Evolutionary conservation across 2,329 filamentous ascomycete genomes (phyloP).

Genomic region (Phyllosticta citribraziliensis): DNA sequence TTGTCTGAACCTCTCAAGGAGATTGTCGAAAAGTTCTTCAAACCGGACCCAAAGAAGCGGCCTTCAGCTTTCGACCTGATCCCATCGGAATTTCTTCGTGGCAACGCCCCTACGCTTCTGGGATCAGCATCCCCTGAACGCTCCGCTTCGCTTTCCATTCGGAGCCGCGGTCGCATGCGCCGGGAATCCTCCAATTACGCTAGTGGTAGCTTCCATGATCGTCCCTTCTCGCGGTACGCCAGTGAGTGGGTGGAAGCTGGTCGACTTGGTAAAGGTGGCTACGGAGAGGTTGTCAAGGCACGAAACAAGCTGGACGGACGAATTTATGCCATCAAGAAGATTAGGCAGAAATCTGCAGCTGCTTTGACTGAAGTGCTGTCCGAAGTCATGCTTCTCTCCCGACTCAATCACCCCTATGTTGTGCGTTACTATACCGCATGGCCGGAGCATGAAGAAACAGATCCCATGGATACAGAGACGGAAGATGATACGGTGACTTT

Average conservation of each 20-base stretch:
- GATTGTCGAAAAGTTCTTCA: conserved; percentile 75
- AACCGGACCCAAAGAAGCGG: conserved; percentile 70
- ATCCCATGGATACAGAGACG: conserved; percentile 15
- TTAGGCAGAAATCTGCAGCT: conserved; percentile 68
- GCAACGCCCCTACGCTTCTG: conserved; percentile 35
- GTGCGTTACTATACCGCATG: conserved; percentile 94
- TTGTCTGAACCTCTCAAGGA: conserved; percentile 70
- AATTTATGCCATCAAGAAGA: conserved; percentile 95
- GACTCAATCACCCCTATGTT: conserved; percentile 78
- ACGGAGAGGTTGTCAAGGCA: conserved; percentile 92
- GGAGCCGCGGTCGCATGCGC: conserved; percentile 21
- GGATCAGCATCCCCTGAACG: conserved; percentile 20
- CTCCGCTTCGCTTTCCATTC: conserved; percentile 12
- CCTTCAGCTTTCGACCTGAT: conserved; percentile 69
- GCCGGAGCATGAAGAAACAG: conserved; percentile 59
- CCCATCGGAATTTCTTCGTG: conserved; percentile 46
- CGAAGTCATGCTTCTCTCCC: conserved; percentile 81
- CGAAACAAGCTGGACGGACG: conserved; percentile 88
- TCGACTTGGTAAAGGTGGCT: conserved; percentile 82
- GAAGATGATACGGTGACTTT: conserved; percentile 23
- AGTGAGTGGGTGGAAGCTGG: conserved; percentile 89
- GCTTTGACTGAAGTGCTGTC: conserved; percentile 70
- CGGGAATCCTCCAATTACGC: conserved; percentile 26
- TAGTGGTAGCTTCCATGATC: conserved; percentile 18
- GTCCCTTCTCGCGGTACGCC: conserved; percentile 61